Conservation (phyloP, 169 alveolate species). For the Plasmodium vivax region DNA sequence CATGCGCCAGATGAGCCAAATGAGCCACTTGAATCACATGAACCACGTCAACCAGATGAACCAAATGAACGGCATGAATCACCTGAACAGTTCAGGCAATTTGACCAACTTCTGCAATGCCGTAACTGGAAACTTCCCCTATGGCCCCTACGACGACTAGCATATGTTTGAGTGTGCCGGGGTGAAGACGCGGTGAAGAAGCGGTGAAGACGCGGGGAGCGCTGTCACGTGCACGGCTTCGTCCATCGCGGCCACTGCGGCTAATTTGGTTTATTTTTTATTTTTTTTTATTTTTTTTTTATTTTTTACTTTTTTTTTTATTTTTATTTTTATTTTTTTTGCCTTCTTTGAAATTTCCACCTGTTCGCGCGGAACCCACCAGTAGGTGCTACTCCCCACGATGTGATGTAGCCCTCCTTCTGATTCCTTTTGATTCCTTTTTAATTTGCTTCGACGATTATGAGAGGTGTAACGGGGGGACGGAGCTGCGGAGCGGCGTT, state of each 20-base stretch:
- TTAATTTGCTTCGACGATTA: neutral
- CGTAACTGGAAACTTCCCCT: neutral
- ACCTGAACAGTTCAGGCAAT: slow-evolving; percentile 1
- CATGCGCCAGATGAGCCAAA: neutral
- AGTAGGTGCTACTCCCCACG: neutral
- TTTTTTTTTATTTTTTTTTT: no score
- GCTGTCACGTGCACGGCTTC: neutral
- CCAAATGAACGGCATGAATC: slow-evolving; percentile 5
- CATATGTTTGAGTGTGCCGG: neutral
- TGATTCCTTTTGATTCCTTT: neutral
- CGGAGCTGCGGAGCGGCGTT: neutral
- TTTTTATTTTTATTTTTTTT: slow-evolving; percentile 1
- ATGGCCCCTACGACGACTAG: neutral
- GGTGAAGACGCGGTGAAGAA: neutral
- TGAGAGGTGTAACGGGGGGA: neutral
- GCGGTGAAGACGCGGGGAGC: no score
- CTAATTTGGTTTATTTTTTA: neutral
- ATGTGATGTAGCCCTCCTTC: neutral
- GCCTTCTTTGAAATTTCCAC: neutral
- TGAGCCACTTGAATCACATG: neutral
- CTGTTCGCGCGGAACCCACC: neutral
- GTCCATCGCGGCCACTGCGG: neutral
- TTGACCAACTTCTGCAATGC: slow-evolving; percentile 2
- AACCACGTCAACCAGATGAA: neutral
- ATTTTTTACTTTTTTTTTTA: neutral